Evolutionary conservation across 192 early-diverging fungal species (phyloP), one percentile per base, ranked within the genome.

Genomic region (Geranomyces variabilis): DNA sequence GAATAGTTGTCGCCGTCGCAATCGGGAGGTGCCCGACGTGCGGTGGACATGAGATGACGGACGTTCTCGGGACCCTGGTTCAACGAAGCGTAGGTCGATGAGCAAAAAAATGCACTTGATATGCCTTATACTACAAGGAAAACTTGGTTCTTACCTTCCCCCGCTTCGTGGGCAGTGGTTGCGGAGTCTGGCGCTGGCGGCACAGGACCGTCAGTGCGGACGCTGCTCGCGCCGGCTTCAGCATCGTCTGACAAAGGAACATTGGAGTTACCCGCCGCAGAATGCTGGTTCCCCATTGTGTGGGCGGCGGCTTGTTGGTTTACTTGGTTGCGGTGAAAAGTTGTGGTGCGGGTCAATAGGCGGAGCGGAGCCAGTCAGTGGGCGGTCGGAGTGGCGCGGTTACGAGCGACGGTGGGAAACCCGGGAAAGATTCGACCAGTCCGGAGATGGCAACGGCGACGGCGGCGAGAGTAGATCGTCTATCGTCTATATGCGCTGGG

Each of bases 1-100:
- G 44, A 62, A 70, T 6, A 70, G 69, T 46, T 70, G 57, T 9
- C 69, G 56, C n/a, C 69, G 31, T 26, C 56, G 59, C 15, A 28
- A 8, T 24, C 58, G 56, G 12, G 36, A 24, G 9, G 5, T 7
- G 30, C 30, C 49, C 17, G 69, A 33, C 22, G 34, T 19, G n/a
- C 69, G 55, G 69, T 70, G 69, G 14, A 70, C 69, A 31, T 46
- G 47, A 24, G 51, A 69, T 30, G 19, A 53, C 7, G n/a, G 15
- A 9, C 51, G 3, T 53, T 53, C 51, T 17, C n/a, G 19, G 7
- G 15, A 26, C 15, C 19, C 24, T 53, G 7, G 7, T n/a, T 24
- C n/a, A 53, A 24, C 10, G 19, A 47, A 47, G 19, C 46, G 19
- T 10, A 19, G 10, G 10, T 10, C 19, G 46, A 47, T 47, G 12